Percentiles rank a stretch among this genome's conserved stretches.
phyloP scores from a whole-genome alignment of 2,329 filamentous ascomycete genomes.

The Trichoderma semiorbis region DNA sequence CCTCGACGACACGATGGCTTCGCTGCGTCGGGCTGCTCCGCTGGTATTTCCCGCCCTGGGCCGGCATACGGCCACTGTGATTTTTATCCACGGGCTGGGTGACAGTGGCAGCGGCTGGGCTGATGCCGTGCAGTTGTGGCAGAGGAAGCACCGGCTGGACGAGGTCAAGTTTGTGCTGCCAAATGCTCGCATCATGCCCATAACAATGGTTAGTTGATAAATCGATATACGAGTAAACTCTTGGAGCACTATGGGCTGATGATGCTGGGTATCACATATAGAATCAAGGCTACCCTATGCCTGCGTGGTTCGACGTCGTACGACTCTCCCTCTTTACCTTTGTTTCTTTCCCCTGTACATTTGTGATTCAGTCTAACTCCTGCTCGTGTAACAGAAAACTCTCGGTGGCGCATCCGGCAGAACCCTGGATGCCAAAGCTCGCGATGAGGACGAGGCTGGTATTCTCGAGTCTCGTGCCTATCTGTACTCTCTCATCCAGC shows the following conservation, averaged over 20 bases:
- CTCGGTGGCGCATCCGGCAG: constrained; percentile 30
- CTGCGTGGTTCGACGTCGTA: constrained; percentile 83
- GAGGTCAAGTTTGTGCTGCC: constrained; percentile 94
- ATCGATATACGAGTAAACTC: neutral
- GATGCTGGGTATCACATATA: constrained; percentile 31
- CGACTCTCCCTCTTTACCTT: constrained; percentile 18
- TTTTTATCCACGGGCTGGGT: constrained; percentile 89
- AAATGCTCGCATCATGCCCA: constrained; percentile 80
- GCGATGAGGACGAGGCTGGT: constrained; percentile 64
- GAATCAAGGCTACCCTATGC: constrained; percentile 77
- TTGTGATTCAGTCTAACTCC: neutral
- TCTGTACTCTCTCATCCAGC: constrained; percentile 74
- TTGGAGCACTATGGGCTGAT: neutral
- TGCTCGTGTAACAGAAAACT: constrained; percentile 26
- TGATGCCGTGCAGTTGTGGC: constrained; percentile 82
- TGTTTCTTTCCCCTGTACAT: neutral
- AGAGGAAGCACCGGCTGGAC: constrained; percentile 72
- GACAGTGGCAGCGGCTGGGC: constrained; percentile 80
- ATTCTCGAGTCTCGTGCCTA: constrained; percentile 70
- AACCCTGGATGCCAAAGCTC: constrained; percentile 4
- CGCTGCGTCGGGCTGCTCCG: constrained; percentile 38
- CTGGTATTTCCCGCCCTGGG: constrained; percentile 75
- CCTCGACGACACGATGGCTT: constrained; percentile 22
- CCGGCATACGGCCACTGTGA: constrained; percentile 89
- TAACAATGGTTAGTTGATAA: constrained; percentile 54